Evolutionary conservation across 176 grass and related monocot species (phyloP).

Genomic region (Hordeum vulgare): DNA sequence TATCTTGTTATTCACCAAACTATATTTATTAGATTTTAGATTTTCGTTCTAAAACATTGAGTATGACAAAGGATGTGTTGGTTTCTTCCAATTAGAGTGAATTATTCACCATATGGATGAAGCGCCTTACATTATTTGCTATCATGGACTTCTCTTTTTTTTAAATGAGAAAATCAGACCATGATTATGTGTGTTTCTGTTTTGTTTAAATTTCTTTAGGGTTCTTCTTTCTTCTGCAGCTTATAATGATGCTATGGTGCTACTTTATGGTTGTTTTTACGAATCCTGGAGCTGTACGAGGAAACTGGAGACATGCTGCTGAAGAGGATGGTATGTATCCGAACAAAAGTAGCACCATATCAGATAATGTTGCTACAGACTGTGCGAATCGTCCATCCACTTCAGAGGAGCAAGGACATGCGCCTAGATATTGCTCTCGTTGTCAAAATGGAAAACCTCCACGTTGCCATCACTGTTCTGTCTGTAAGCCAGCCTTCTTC

Average conservation of each 20-base stretch:
- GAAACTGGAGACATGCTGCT: slow-evolving; percentile 56
- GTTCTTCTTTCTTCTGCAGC: slow-evolving; percentile 76
- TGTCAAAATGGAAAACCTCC: no score
- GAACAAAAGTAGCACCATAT: no score
- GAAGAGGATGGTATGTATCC: no score
- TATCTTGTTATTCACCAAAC: neutral
- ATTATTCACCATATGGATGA: neutral
- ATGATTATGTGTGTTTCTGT: slow-evolving; percentile 27
- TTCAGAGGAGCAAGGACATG: no score
- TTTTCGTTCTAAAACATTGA: neutral
- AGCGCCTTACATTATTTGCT: slow-evolving; percentile 1
- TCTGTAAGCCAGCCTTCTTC: no score
- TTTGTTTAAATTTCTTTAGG: slow-evolving; percentile 56
- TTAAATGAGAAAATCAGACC: slow-evolving; percentile 3
- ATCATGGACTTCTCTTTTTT: neutral
- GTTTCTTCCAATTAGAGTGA: neutral
- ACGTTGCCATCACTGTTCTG: no score
- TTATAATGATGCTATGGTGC: slow-evolving; percentile 74
- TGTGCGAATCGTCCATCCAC: no score
- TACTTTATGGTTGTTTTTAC: slow-evolving; percentile 75
- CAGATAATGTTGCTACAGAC: no score
- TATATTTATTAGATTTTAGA: neutral
- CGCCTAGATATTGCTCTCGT: no score
- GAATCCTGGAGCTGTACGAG: slow-evolving; percentile 74
- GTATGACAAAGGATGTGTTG: neutral